These are phyloP conservation scores for Cladosporium sphaerospermum DNA, from an alignment of 2,329 filamentous ascomycete genomes.

Conservation along the genomic window DNA sequence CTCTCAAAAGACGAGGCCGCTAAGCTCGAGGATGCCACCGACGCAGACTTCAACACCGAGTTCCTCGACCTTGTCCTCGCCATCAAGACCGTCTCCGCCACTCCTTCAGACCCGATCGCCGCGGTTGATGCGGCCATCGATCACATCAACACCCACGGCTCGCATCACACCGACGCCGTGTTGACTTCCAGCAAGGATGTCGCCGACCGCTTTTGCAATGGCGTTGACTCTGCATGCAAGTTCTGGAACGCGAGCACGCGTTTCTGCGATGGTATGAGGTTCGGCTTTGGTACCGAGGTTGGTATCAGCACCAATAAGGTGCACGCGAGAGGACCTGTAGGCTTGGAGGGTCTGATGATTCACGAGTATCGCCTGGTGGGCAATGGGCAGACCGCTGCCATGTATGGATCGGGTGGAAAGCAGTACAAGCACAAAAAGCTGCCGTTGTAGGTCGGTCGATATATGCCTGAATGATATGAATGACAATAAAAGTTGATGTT, in stretches of 20 bases:
- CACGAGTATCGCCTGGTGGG: slow-evolving; percentile 94
- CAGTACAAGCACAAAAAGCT: slow-evolving; percentile 52
- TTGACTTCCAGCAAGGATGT: slow-evolving; percentile 61
- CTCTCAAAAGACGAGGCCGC: slow-evolving; percentile 38
- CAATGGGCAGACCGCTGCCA: slow-evolving; percentile 70
- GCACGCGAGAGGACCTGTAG: slow-evolving; percentile 86
- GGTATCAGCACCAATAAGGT: slow-evolving; percentile 99
- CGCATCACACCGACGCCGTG: slow-evolving; percentile 90
- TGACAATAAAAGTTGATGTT: background rate
- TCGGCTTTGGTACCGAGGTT: slow-evolving; percentile 96
- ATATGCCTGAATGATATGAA: background rate
- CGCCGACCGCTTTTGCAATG: slow-evolving; percentile 77
- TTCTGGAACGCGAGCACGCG: slow-evolving; percentile 97
- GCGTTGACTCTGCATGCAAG: slow-evolving; percentile 81
- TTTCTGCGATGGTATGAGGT: slow-evolving; percentile 94
- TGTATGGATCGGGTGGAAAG: slow-evolving; percentile 57
- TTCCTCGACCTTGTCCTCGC: slow-evolving; percentile 81
- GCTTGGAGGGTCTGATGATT: slow-evolving; percentile 88
- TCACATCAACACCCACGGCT: slow-evolving; percentile 90
- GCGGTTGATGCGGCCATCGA: slow-evolving; percentile 63
- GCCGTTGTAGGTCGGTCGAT: slow-evolving; percentile 21
- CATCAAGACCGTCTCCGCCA: slow-evolving; percentile 63
- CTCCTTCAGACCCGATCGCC: slow-evolving; percentile 14
- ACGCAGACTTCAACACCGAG: slow-evolving; percentile 77
- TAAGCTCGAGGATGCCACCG: slow-evolving; percentile 57